phyloP scores from a whole-genome alignment of 1,139 yeast species.

The Debaryomyces nepalensis region DNA sequence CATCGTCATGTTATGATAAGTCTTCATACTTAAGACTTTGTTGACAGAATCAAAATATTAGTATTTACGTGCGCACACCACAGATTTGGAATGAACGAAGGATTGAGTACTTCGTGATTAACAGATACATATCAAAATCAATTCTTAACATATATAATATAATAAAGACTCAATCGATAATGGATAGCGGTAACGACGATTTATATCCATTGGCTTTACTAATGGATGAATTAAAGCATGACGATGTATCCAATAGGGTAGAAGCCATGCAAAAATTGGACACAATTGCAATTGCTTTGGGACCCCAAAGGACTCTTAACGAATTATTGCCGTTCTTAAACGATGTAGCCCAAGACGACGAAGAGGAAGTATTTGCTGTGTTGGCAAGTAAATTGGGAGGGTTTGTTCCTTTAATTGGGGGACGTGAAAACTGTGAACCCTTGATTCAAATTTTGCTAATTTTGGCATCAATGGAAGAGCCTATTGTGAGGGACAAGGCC shows the following conservation, averaged over 20 bases:
- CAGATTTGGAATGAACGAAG: constrained; percentile 9
- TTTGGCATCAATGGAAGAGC: constrained; percentile 93
- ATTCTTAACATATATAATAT: constrained; percentile 8
- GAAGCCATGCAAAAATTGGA: constrained; percentile 95
- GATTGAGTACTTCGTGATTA: constrained; percentile 12
- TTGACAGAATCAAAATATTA: constrained; percentile 4
- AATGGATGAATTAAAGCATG: constrained; percentile 94
- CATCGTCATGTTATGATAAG: too few relatives aligned
- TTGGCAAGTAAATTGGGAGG: constrained; percentile 89
- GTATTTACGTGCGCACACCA: constrained; percentile 6
- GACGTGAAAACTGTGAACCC: constrained; percentile 74
- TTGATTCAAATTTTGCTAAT: constrained; percentile 86
- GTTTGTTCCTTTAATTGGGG: constrained; percentile 87
- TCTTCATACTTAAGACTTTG: too few relatives aligned
- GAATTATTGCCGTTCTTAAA: constrained; percentile 87
- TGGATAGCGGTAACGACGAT: constrained; percentile 59
- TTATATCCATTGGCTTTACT: constrained; percentile 92
- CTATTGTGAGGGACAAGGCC: constrained; percentile 95
- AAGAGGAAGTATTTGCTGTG: constrained; percentile 95
- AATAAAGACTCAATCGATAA: constrained; percentile 17
- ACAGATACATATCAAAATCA: neutral
- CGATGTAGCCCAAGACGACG: constrained; percentile 96
- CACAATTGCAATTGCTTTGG: constrained; percentile 93
- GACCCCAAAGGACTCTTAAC: constrained; percentile 87
- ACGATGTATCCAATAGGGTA: constrained; percentile 90